Base-by-base conservation (phyloP, 768 basidiomycete species). In the Saitozyma podzolica region DNA sequence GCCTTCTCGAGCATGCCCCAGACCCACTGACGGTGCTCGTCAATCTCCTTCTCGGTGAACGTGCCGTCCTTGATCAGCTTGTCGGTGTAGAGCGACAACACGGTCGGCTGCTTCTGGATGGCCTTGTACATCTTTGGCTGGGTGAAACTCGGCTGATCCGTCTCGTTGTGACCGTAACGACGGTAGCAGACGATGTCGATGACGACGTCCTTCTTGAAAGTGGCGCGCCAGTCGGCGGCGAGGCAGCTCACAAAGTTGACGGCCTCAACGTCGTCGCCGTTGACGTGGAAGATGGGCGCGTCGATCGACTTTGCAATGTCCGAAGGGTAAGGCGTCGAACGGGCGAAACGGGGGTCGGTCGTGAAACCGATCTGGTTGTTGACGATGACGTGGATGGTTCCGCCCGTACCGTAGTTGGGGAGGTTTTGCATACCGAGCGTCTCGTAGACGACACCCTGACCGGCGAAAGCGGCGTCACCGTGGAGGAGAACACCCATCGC, bases 351-450 rank as follows among this genome's bases (percentile, higher is more conserved):
- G 51, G 96, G 96, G 76, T 98, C 95, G 41, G 96, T 99, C 55
- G 96, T 99, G 83, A 99, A 99, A 62, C 95, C 95, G 63, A 98
- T 95, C 78, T 98, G 95, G 82, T 98, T 98, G 84, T 98, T 98
- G 69, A 98, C 92, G 70, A 98, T 95, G 56, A 99, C 83, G 78
- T 99, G 96, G 70, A 99, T 92, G 53, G 96, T 98, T 60, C 96
- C 96, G 61, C 96, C 96, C 13, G 93, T 97, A 40, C 94, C 93
- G 79, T 98, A 99, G 81, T 85, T 88, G 20, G 92, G 92, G 51
- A 99, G 85, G 75, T 89, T 91, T 82, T 93, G 89, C 83, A 98
- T 89, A 72, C 96, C 96, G 90, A 96, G 96, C 37, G 95, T 97
- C 84, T 99, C 96, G 81, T 99, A 99, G 19, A 99, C 94, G 61